phyloP scores from a whole-genome alignment of 2,329 filamentous ascomycete genomes.

The Aphanoascus verrucosus region DNA sequence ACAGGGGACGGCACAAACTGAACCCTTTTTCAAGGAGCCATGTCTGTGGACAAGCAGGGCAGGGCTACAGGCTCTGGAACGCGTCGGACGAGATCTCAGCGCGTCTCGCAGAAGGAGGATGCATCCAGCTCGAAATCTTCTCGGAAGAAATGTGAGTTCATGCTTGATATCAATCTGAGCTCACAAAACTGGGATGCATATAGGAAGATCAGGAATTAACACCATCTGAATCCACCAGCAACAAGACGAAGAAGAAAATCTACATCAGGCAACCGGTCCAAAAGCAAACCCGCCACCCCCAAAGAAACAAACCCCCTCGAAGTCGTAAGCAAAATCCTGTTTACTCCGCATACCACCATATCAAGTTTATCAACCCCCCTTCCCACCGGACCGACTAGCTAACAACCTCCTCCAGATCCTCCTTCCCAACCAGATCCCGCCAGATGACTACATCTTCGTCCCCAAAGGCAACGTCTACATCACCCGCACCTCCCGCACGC shows the following conservation, averaged over 20 bases:
- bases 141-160: neutral
- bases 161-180: too few relatives aligned
- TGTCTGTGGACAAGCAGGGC: neutral
- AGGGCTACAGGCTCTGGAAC: neutral
- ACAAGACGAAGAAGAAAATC: neutral
- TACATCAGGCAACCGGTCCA: neutral
- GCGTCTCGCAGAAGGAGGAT: neutral
- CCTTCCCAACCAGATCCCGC: constrained; percentile 22
- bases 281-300: neutral
- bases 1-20: too few relatives aligned
- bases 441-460: constrained; percentile 31
- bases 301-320: neutral
- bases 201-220: too few relatives aligned
- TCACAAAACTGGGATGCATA: too few relatives aligned
- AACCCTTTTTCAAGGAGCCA: too few relatives aligned
- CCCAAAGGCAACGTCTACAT: constrained; percentile 35
- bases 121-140: neutral
- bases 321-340: neutral
- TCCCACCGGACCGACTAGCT: neutral
- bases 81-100: neutral
- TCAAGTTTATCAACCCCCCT: neutral
- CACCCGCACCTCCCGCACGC: constrained; percentile 33
- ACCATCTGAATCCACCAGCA: neutral
- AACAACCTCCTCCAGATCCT: constrained; percentile 25
- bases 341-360: neutral